A percentile compares a stretch with the other conserved stretches of the same genome.
Evolutionary conservation across 176 grass and related monocot species (phyloP).

Genomic region (Miscanthus lutarioriparius): DNA sequence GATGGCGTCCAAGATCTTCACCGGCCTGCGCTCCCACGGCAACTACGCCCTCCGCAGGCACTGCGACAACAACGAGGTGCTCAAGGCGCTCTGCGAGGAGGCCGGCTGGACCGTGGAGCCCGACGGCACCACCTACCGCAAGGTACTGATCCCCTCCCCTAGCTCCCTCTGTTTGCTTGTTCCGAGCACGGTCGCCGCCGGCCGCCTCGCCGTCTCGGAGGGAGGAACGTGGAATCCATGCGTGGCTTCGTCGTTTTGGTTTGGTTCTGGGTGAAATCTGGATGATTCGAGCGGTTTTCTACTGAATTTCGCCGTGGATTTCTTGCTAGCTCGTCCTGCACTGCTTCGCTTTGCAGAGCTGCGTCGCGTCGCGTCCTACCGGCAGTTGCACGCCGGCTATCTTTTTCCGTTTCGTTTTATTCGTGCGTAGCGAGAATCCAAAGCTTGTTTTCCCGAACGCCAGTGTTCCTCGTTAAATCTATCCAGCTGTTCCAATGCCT

Average conservation of each 20-base stretch:
- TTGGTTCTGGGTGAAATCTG: not conserved
- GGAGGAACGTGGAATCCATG: not conserved
- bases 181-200: not conserved
- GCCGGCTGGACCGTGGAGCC: slow-evolving; percentile 80
- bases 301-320: not conserved
- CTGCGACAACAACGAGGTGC: slow-evolving; percentile 97
- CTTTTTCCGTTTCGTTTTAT: not conserved
- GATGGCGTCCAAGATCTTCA: slow-evolving; percentile 67
- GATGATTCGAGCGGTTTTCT: not conserved
- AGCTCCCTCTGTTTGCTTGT: not conserved
- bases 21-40: slow-evolving; percentile 58
- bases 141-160: slow-evolving; percentile 26
- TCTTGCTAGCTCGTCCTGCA: not conserved
- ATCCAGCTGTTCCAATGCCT: no score
- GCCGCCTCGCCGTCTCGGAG: no score
- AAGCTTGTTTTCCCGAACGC: not conserved
- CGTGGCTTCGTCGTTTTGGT: not conserved
- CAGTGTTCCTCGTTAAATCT: not conserved
- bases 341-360: not conserved
- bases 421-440: not conserved
- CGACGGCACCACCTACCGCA: slow-evolving; percentile 90
- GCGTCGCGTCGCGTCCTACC: no score
- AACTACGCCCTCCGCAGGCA: slow-evolving; percentile 85
- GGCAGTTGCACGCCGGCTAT: not conserved
- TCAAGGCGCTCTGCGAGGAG: slow-evolving; percentile 82